phyloP scores from a whole-genome alignment of 169 alveolate genomes.

The Pseudocohnilembus persalinus region DNA sequence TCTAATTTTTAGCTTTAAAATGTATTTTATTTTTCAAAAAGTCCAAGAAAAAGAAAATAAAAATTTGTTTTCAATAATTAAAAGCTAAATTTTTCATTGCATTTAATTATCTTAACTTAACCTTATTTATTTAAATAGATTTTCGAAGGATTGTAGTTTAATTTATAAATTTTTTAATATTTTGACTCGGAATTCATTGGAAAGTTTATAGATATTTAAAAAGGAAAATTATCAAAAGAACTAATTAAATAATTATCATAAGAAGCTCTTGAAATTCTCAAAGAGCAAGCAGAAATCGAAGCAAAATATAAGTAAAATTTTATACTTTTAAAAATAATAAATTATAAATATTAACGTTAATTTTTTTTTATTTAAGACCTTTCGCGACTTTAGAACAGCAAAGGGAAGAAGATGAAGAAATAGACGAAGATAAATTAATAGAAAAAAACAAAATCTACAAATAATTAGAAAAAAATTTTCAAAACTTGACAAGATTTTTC shows the following conservation, averaged over 20 bases:
- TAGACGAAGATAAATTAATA: conserved; percentile 40
- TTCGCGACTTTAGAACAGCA: conserved; percentile 28
- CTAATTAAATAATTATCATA: conserved; percentile 17
- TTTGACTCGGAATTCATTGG: conserved; percentile 42
- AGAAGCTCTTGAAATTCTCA: conserved; percentile 13
- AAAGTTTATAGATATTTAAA: conserved; percentile 23
- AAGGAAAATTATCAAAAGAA: conserved; percentile 34
- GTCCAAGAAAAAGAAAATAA: background rate
- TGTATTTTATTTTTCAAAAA: too few relatives aligned
- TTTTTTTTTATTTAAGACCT: background rate
- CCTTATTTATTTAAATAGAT: background rate
- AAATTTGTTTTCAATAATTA: too few relatives aligned
- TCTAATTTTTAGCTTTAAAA: too few relatives aligned
- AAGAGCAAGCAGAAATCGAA: conserved; percentile 43
- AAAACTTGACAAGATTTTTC: conserved; percentile 32
- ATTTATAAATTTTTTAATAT: conserved; percentile 27
- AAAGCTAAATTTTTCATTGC: too few relatives aligned
- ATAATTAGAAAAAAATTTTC: conserved; percentile 36
- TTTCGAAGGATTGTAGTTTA: background rate
- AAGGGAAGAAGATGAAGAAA: conserved; percentile 27
- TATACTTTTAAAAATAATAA: too few relatives aligned
- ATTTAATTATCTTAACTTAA: too few relatives aligned
- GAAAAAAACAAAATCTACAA: conserved; percentile 38
- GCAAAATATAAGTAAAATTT: conserved; percentile 14
- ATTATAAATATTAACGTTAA: too few relatives aligned